Evolutionary conservation across 2,329 filamentous ascomycete genomes (phyloP), one percentile per base, ranked within the genome.

Genomic region (Penicillium vulpinum): DNA sequence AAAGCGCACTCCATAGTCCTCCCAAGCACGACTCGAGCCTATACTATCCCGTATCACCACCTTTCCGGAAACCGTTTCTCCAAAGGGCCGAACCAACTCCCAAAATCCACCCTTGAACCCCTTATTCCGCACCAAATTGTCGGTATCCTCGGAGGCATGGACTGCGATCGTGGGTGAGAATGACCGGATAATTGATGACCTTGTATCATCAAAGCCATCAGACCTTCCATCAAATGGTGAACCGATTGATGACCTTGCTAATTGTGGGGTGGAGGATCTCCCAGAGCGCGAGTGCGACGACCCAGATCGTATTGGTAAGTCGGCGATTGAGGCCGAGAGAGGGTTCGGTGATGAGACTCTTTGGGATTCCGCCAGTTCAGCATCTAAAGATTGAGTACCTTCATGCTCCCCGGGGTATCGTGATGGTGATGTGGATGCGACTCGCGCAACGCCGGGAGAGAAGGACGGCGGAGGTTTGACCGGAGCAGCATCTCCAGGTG

Each of bases 81-180:
- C 94, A 77, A 96, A 99, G 0, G 94, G 93, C 49, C 93, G 83
- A 54, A 99, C 77, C 24, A 99, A 78, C 73, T 96, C 90, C 80
- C 92, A 88, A 47, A 99, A 81, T 0, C 93, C 92, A 43, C 86
- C 83, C 38, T 85, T 80, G 63, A 97, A 90, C 0, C 95, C 95
- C 76, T 99, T 99, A 62, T 89, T 87, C 57, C 81, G 82, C 53
- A 92, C 83, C 57, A 99, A 77, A 56, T 88, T 83, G 69, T 97
- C 89, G 0, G 91, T 94, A 70, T 97, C 93, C 16, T 84, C 79
- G 15, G 93, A 96, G n/a, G 91, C 85, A 65, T 92, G 88, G 28
- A 99, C 85, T 7, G 90, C 90, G 44, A 99, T 86, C 61, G 94
- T 90, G 1, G 94, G 95, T 15, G 93, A 90, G 71, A 96, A 96